A percentile compares a stretch with the other conserved stretches of the same genome.
phyloP scores from a whole-genome alignment of 257 asterid species.

The Catharanthus roseus region DNA sequence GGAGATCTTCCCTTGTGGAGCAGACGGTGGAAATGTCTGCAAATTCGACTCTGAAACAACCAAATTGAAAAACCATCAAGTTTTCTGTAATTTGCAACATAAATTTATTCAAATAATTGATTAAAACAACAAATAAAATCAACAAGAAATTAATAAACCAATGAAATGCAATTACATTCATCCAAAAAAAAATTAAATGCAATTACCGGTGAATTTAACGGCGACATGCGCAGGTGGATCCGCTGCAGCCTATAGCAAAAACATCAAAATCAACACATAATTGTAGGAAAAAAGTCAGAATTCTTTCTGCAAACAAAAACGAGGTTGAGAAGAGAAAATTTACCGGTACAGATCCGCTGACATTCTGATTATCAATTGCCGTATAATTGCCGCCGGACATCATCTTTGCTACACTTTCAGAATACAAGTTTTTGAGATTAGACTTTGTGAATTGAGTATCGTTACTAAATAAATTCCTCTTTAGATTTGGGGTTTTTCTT shows the following conservation, averaged over 20 bases:
- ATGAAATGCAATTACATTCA: too few species aligned
- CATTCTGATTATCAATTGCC: conserved; percentile 66
- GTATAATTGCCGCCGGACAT: conserved; percentile 93
- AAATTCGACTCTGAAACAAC: conserved; percentile 67
- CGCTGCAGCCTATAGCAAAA: conserved; percentile 47
- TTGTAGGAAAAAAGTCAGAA: not conserved
- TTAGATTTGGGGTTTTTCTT: not conserved
- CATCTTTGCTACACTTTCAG: conserved; percentile 30
- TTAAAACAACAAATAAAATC: not conserved
- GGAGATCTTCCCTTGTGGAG: conserved; percentile 80
- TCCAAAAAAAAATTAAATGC: too few species aligned
- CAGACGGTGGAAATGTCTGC: conserved; percentile 90
- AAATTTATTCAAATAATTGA: not conserved
- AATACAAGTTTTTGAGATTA: not conserved
- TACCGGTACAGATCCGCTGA: conserved; percentile 95
- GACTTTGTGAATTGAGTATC: not conserved
- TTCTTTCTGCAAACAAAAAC: not conserved
- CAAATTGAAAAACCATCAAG: conserved; percentile 16
- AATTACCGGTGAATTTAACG: conserved; percentile 69
- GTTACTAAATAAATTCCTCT: not conserved
- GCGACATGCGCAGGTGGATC: conserved; percentile 69
- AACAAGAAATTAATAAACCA: not conserved
- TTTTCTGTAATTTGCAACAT: not conserved
- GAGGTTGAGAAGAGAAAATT: not conserved
- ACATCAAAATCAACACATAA: conserved; percentile 11